Evolutionary conservation across 148 eudicot species (phyloP), one percentile per base, ranked within the genome.

Genomic region (Talinum fruticosum): DNA sequence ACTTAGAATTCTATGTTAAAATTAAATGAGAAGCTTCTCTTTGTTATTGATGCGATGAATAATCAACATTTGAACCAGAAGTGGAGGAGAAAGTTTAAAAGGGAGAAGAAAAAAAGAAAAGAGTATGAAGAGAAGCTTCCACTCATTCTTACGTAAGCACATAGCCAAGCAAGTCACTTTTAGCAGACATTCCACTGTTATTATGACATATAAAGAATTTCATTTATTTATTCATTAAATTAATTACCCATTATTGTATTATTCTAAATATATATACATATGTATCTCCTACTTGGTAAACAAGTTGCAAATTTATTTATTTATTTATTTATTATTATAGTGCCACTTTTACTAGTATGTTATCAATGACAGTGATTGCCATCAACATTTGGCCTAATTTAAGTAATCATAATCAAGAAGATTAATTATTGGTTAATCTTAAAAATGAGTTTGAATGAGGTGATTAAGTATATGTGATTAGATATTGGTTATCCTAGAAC

Each of bases 161-260:
- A 75, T 62, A 62, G 53, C 69, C 69, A 75, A 75, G 78, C 78
- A 75, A 75, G 23, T 37, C 36, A 57, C 47, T 41, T 61, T 62
- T 73, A 64, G 70, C 73, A 51, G 61, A 73, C 59, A 49, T 79
- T 49, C 23, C 4, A 13, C 53, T 19, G 34, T 54, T 24, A 5
- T 54, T 24, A 5, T 12, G 8, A 26, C 12, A 32, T 28, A 18
- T n/a, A 37, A 57, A 33, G 23, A 34, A n/a, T 34, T 35, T 59
- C 54, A 15, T 14, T 4, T 14, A 1, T 49, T 49, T 49, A 49
- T 18, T 49, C 15, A 49, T 49, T 14, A 49, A 49, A 15, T 6
- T 13, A 49, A 15, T 49, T 18, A 13, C 15, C 21, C 54, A 6
- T 14, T 49, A 41, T 4, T 41, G 5, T 14, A 49, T 49, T 15